Base-by-base conservation (phyloP, 345 rosid genomes). In the Chamaenerion angustifolium region DNA sequence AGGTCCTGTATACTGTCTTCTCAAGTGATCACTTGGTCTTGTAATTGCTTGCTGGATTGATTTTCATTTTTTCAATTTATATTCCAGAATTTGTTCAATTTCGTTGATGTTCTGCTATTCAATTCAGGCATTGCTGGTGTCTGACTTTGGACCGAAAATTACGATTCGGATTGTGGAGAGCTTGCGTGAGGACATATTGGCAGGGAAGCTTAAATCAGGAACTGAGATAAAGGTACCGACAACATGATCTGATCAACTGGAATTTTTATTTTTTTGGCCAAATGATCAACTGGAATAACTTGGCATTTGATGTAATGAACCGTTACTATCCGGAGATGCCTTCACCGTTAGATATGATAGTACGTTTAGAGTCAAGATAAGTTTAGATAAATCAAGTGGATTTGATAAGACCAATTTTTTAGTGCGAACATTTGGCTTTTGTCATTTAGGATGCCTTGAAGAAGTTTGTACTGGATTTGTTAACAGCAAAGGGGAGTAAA, bases 81-180 rank as follows among this genome's bases (percentile, higher is more conserved):
- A 4, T 42, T 13, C 56, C 25, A 49, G 35, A 49, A 23, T 13
- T 21, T 14, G 8, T 8, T 48, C 2, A 11, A 14, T 6, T 6
- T 3, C 16, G 10, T 23, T 49, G n/a, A 11, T 10, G 25, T 47
- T 47, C 6, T 47, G 1, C 27, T 42, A 10, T 16, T 51, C 41
- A 19, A 3, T 71, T 53, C 64, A 90, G 98, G 86, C 79, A 12
- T 52, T 86, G 11, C 65, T 92, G 73, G 96, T 86, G 45, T 77
- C 96, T 68, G 98, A 87, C 71, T 92, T 92, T 66, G 93, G 96
- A 59, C 98, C 98, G 9, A 81, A 59, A 61, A 92, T 92, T 56
- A 82, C 96, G 0, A 52, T 84, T 57, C 82, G 77, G 73, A 92
- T 92, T 42, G 98, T 92, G 68, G 96, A 87, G 71, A 78, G 76